Evolutionary conservation across 2,329 filamentous ascomycete genomes (phyloP), one percentile per base, ranked within the genome.

Genomic region (Massarina eburnea): DNA sequence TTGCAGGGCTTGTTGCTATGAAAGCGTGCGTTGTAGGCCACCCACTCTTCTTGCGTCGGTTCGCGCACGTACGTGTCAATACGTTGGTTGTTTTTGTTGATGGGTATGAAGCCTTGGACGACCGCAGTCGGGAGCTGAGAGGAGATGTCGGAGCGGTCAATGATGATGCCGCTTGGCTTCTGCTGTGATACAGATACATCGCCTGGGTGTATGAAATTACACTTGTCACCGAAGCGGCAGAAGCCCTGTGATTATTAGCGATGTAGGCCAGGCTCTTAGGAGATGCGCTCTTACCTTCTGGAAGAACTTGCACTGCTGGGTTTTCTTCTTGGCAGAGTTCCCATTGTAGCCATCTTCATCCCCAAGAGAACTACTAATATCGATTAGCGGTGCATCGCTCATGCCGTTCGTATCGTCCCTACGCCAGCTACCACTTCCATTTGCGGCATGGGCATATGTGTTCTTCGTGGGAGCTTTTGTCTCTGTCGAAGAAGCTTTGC

Each of bases 11-110:
- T 79, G 15, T 66, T 61, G 2, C 62, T 54, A 2, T 49, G 46
- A 43, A 61, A 62, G 21, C 55, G 58, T 2, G 41, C n/a, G 17
- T 70, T 67, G 55, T 76, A 80, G 8, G 52, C 51, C 2, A 66
- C 57, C 55, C 71, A 69, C 21, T 73, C 71, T 14, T 71, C 64
- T 12, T 51, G 26, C 0, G 69, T 55, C 0, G 75, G 73, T 1
- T 61, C 52, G 8, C 67, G 62, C 24, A 71, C 62, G 53, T 71
- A 72, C 0, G 63, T 51, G 53, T 81, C 79, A 12, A 81, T 59
- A 4, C 79, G 76, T 12, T 79, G 68, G 2, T 66, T 67, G 9
- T 70, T 54, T 37, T 68, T 73, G 59, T 80, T 80, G 35, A 80
- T 51, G 1, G 77, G 68, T 4, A 81, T 74, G 48, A 62, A 46